Percentiles rank a stretch among this genome's conserved stretches.
phyloP scores from a whole-genome alignment of 2,329 filamentous ascomycete species.

The Arthroderma sp. region DNA sequence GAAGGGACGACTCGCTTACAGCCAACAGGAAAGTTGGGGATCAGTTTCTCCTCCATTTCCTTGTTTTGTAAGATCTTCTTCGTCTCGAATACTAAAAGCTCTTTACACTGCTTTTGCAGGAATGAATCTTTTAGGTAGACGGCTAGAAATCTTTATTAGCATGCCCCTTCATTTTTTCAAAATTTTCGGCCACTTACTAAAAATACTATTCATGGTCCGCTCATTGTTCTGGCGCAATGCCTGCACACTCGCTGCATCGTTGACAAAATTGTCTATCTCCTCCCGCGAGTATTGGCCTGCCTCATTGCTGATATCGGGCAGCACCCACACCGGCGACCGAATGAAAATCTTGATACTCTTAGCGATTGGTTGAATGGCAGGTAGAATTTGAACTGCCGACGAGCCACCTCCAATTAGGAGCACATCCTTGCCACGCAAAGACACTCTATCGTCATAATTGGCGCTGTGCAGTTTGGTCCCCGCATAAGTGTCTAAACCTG shows the following conservation, averaged over 20 bases:
- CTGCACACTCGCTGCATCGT: slow-evolving; percentile 19
- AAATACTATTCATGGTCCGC: slow-evolving; percentile 16
- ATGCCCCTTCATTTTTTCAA: slow-evolving; percentile 19
- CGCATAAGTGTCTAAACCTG: slow-evolving; percentile 34
- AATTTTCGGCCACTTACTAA: slow-evolving; percentile 3
- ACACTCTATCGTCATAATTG: slow-evolving; percentile 25
- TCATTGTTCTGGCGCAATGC: slow-evolving; percentile 13
- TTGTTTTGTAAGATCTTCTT: slow-evolving; percentile 11
- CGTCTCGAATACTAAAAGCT: slow-evolving; percentile 9
- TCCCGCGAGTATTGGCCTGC: slow-evolving; percentile 12
- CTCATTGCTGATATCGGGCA: slow-evolving; percentile 14
- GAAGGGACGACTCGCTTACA: slow-evolving; percentile 14
- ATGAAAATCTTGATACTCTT: slow-evolving; percentile 20
- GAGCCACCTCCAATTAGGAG: slow-evolving; percentile 21
- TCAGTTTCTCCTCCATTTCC: slow-evolving; percentile 17
- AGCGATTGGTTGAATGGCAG: slow-evolving; percentile 17
- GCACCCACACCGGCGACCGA: slow-evolving; percentile 21
- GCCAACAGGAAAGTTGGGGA: slow-evolving; percentile 22
- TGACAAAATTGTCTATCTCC: slow-evolving; percentile 12
- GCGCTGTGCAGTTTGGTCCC: slow-evolving; percentile 34
- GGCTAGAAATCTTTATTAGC: slow-evolving; percentile 14
- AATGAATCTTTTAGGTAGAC: slow-evolving; percentile 10
- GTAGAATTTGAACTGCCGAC: slow-evolving; percentile 29
- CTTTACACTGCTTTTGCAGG: slow-evolving; percentile 1
- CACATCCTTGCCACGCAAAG: slow-evolving; percentile 17